These are phyloP conservation scores for Viridothelium virens DNA, from an alignment of 495 filamentous ascomycete species.

Conservation along the genomic window DNA sequence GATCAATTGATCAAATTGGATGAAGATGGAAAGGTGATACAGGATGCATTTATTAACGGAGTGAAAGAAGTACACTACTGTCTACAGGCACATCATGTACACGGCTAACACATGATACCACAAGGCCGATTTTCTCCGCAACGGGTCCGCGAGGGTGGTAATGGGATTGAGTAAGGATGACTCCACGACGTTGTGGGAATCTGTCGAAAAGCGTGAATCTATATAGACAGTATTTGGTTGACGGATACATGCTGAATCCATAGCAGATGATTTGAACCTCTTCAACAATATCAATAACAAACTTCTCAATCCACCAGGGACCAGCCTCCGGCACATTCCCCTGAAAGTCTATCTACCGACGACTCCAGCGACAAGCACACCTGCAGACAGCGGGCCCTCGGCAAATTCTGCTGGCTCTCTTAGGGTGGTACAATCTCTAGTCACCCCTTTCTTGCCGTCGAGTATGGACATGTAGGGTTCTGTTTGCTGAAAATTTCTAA, in stretches of 20 bases:
- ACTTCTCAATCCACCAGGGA: constrained; percentile 65
- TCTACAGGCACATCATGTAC: constrained; percentile 2
- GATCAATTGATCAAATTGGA: constrained; percentile 61
- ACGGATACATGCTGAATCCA: constrained; percentile 15
- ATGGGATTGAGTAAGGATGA: constrained; percentile 88
- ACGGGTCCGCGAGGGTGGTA: constrained; percentile 83
- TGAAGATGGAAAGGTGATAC: constrained; percentile 50
- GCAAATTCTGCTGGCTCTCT: constrained; percentile 48
- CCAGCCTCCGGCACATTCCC: constrained; percentile 70
- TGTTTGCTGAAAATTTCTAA: constrained; percentile 41
- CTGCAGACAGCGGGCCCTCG: constrained; percentile 30
- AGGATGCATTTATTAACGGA: constrained; percentile 86
- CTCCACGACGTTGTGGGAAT: constrained; percentile 77
- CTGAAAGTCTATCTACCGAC: constrained; percentile 83
- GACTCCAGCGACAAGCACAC: constrained; percentile 31
- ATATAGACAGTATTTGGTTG: not conserved
- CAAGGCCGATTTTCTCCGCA: constrained; percentile 80
- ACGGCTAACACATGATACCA: constrained; percentile 5
- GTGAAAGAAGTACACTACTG: constrained; percentile 66
- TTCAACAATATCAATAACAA: constrained; percentile 69
- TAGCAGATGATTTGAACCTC: constrained; percentile 59
- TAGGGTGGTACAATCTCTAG: constrained; percentile 36
- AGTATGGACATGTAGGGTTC: constrained; percentile 42
- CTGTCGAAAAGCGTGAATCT: constrained; percentile 66
- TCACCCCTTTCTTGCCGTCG: constrained; percentile 29